Evolutionary conservation across 306 rosid species (phyloP).

Genomic region (Fagus sylvatica): DNA sequence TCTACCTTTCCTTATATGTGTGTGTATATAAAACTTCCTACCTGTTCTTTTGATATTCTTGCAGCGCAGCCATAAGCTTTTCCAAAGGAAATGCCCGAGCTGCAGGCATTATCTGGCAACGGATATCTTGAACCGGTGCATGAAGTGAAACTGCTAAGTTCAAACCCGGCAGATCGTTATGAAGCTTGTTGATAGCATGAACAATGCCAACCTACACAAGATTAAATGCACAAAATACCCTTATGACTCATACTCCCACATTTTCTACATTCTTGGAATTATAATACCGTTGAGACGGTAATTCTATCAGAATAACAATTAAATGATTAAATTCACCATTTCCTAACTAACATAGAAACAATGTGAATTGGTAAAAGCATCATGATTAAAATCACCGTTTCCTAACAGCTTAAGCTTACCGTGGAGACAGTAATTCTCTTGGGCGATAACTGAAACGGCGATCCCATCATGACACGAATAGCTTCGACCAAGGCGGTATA

Average conservation of each 20-base stretch:
- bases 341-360: neutral
- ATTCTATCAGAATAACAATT: no score
- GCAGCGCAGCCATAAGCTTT: constrained; percentile 83
- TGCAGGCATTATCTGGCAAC: constrained; percentile 99
- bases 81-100: constrained; percentile 94
- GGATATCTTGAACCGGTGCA: constrained; percentile 89
- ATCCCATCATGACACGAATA: constrained; percentile 70
- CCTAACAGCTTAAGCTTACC: constrained; percentile 26
- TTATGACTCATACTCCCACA: constrained; percentile 24
- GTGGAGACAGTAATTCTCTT: constrained; percentile 87
- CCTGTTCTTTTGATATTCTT: constrained; percentile 81
- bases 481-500: constrained; percentile 81
- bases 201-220: constrained; percentile 77
- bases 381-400: no score
- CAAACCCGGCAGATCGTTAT: constrained; percentile 84
- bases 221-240: constrained; percentile 18
- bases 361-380: neutral
- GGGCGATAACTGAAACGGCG: constrained; percentile 77
- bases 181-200: constrained; percentile 89
- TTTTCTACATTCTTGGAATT: neutral
- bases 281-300: no score
- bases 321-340: no score
- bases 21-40: constrained; percentile 7
- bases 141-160: constrained; percentile 96
- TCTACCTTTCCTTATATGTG: no score